phyloP scores from a whole-genome alignment of 176 grass and related monocot genomes.

The Oryza glaberrima region DNA sequence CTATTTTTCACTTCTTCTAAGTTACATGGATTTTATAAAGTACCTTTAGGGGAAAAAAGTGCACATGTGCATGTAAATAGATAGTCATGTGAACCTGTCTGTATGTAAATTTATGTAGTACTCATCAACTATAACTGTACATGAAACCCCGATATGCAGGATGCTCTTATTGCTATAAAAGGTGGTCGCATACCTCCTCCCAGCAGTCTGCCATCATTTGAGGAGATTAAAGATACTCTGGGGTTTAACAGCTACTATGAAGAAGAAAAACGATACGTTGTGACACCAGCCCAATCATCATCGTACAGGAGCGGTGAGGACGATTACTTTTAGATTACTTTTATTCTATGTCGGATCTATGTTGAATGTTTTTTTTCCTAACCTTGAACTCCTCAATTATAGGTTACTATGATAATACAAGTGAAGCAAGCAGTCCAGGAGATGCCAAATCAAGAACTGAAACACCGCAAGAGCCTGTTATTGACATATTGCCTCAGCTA shows the following conservation, averaged over 20 bases:
- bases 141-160: slow-evolving; percentile 49
- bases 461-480: slow-evolving; percentile 57
- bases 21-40: not conserved
- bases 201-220: slow-evolving; percentile 88
- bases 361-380: slow-evolving; percentile 7
- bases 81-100: not conserved
- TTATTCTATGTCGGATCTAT: slow-evolving; percentile 17
- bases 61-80: not conserved
- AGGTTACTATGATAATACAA: slow-evolving; percentile 54
- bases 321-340: not conserved
- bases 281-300: slow-evolving; percentile 48
- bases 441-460: slow-evolving; percentile 39
- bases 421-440: slow-evolving; percentile 45
- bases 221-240: slow-evolving; percentile 91
- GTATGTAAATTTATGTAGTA: not conserved
- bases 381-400: slow-evolving; percentile 27
- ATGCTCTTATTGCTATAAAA: slow-evolving; percentile 89
- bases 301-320: slow-evolving; percentile 59
- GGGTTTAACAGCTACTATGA: slow-evolving; percentile 95
- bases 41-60: not conserved
- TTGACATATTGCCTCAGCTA: slow-evolving; percentile 83
- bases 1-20: not conserved
- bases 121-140: not conserved
- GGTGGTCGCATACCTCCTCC: slow-evolving; percentile 83
- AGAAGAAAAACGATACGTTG: slow-evolving; percentile 76